These are phyloP conservation scores for Diutina pseudorugosa DNA, from an alignment of 1,139 yeast genomes.

Conservation along the genomic window DNA sequence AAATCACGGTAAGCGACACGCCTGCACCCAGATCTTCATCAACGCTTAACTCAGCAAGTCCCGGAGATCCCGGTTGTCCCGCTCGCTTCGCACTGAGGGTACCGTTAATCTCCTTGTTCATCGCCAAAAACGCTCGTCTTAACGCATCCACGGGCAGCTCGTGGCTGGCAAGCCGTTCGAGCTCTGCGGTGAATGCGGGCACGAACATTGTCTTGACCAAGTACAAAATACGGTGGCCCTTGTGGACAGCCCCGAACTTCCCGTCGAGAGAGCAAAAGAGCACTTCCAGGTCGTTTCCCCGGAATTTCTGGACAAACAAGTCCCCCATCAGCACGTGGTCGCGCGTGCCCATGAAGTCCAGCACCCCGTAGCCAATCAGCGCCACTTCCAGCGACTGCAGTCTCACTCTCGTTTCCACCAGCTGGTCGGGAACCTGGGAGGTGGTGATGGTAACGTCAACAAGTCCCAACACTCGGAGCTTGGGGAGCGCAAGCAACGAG, in stretches of 20 bases:
- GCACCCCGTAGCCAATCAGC: slow-evolving; percentile 78
- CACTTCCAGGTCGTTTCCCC: slow-evolving; percentile 66
- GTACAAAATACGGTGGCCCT: slow-evolving; percentile 59
- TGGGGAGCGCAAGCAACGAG: slow-evolving; percentile 62
- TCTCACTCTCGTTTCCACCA: slow-evolving; percentile 71
- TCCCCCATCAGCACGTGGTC: slow-evolving; percentile 68
- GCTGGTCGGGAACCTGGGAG: slow-evolving; percentile 77
- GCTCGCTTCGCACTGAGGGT: slow-evolving; percentile 25
- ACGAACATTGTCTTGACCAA: slow-evolving; percentile 67
- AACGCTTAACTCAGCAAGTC: slow-evolving; percentile 8
- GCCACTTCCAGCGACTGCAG: slow-evolving; percentile 83
- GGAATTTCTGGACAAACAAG: slow-evolving; percentile 74
- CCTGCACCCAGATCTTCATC: slow-evolving; percentile 72
- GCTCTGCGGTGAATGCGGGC: slow-evolving; percentile 48
- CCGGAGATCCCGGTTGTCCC: slow-evolving; percentile 9
- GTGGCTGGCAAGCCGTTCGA: slow-evolving; percentile 34
- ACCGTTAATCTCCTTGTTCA: slow-evolving; percentile 66
- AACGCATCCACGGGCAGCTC: slow-evolving; percentile 53
- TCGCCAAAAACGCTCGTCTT: slow-evolving; percentile 61
- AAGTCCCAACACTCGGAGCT: slow-evolving; percentile 66
- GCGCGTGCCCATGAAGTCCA: slow-evolving; percentile 70
- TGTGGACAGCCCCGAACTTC: slow-evolving; percentile 18
- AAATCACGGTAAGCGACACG: slow-evolving; percentile 72
- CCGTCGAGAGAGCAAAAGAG: slow-evolving; percentile 86
- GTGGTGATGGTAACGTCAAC: slow-evolving; percentile 94